Evolutionary conservation across 352 stramenopile species (phyloP), one percentile per base, ranked within the genome.

Genomic region (Globisporangium okanoganense): DNA sequence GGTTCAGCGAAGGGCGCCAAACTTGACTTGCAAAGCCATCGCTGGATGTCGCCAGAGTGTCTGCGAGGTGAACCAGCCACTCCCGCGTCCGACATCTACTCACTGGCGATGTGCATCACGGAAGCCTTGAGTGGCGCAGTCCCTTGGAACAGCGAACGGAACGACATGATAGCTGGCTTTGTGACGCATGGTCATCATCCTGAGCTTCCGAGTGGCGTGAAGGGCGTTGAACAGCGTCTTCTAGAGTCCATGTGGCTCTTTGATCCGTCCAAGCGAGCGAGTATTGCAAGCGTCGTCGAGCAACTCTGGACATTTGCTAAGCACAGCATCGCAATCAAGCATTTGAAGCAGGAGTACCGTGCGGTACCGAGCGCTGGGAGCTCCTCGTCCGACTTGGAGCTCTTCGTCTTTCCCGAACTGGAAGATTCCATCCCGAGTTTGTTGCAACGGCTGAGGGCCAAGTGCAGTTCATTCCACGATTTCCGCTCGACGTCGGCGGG

Each of bases 171-270:
- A n/a, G n/a, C n/a, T n/a, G n/a, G n/a, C 6, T 38, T 6, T 36
- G 43, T 24, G 54, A 49, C 18, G 14, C 2, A 51, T 60, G 54
- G 40, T 14, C n/a, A 25, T 36, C n/a, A n/a, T n/a, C n/a, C n/a
- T n/a, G n/a, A n/a, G n/a, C n/a, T n/a, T n/a, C n/a, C n/a, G n/a
- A n/a, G n/a, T n/a, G n/a, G n/a, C n/a, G n/a, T n/a, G n/a, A n/a
- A n/a, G n/a, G n/a, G n/a, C 10, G 16, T 38, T 27, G 24, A 60
- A 5, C 51, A 38, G 54, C 54, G 54, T 6, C 16, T 60, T 8
- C 31, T 60, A 41, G 38, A 60, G 38, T 49, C 24, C 36, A 60
- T 60, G 54, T 60, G 54, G 25, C 4, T 60, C 24, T 50, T 29
- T 2, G 38, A 60, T 38, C 54, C 54, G 1, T 9, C 16, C 9